Percentiles rank a stretch among this genome's conserved stretches.
Conservation (phyloP, 495 filamentous ascomycete genomes). For the Penicillium goetzii region DNA sequence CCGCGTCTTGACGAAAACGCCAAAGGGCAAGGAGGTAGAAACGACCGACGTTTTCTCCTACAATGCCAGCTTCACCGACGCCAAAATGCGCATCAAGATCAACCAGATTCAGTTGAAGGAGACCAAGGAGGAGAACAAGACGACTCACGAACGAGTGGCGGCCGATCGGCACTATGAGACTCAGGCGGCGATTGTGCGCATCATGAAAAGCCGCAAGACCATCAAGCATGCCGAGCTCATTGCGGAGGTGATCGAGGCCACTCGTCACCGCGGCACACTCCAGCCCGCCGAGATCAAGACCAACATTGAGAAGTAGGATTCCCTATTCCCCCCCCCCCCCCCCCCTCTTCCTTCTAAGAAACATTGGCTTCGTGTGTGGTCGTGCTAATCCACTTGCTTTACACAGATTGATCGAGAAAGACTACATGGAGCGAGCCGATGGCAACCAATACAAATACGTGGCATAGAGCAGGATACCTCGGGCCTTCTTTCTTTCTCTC, state of each 20-base stretch:
- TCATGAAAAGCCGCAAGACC: conserved; percentile 94
- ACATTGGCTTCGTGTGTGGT: background rate
- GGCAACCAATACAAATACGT: conserved; percentile 80
- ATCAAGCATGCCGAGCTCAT: conserved; percentile 83
- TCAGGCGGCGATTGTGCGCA: conserved; percentile 93
- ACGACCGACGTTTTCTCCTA: conserved; percentile 77
- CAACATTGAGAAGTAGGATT: conserved; percentile 88
- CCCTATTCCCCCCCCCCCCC: no score
- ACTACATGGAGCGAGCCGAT: conserved; percentile 87
- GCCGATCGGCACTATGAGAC: conserved; percentile 93
- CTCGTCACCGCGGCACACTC: conserved; percentile 78
- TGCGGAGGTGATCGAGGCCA: conserved; percentile 84
- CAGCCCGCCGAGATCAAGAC: conserved; percentile 88
- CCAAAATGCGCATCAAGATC: conserved; percentile 93
- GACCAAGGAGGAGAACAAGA: conserved; percentile 87
- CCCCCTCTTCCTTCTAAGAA: background rate
- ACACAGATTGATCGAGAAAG: conserved; percentile 86
- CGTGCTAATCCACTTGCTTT: conserved; percentile 12
- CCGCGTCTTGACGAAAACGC: conserved; percentile 83
- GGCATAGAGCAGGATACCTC: conserved; percentile 56
- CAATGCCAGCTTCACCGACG: conserved; percentile 74
- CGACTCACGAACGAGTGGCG: conserved; percentile 85
- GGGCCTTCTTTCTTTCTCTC: background rate
- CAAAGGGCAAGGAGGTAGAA: conserved; percentile 80
- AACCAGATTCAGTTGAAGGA: conserved; percentile 98